Evolutionary conservation across 805 yeast species (phyloP).

Genomic region (Candida xiaguanensis): DNA sequence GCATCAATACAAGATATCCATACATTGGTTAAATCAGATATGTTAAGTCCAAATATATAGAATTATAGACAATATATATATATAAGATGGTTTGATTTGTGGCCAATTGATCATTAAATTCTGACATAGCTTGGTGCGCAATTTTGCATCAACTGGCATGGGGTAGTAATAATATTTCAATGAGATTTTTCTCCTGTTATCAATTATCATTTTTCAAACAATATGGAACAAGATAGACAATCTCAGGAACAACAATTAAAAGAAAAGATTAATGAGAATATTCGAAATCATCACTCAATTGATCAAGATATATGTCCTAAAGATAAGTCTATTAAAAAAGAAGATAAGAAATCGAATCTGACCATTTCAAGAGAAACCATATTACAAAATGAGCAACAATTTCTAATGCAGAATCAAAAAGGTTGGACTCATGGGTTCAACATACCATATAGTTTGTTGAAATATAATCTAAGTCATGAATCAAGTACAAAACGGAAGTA

Average conservation of each 20-base stretch:
- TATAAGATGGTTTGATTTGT: not conserved
- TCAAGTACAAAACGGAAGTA: slow-evolving; percentile 12
- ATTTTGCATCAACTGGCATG: not conserved
- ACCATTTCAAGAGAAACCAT: not conserved
- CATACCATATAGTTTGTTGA: slow-evolving; percentile 25
- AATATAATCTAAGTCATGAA: slow-evolving; percentile 15
- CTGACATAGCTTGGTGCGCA: not conserved
- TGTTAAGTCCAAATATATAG: slow-evolving; percentile 42
- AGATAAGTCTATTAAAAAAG: too few relatives aligned
- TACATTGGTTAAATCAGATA: slow-evolving; percentile 41
- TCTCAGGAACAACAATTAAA: too few relatives aligned
- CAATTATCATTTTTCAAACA: not conserved
- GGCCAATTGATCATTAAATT: not conserved
- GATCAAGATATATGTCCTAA: too few relatives aligned
- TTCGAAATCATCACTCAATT: too few relatives aligned
- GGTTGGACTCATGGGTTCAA: slow-evolving; percentile 28
- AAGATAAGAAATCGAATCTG: not conserved
- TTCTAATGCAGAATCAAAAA: slow-evolving; percentile 4
- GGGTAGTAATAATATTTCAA: not conserved
- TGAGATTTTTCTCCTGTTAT: not conserved
- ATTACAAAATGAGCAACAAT: slow-evolving; percentile 4
- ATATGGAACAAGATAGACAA: not conserved
- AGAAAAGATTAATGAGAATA: too few relatives aligned
- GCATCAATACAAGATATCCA: slow-evolving; percentile 73
- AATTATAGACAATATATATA: not conserved